These are phyloP conservation scores for Podosphaera fusca DNA, from an alignment of 2,329 filamentous ascomycete species.

Conservation along the genomic window DNA sequence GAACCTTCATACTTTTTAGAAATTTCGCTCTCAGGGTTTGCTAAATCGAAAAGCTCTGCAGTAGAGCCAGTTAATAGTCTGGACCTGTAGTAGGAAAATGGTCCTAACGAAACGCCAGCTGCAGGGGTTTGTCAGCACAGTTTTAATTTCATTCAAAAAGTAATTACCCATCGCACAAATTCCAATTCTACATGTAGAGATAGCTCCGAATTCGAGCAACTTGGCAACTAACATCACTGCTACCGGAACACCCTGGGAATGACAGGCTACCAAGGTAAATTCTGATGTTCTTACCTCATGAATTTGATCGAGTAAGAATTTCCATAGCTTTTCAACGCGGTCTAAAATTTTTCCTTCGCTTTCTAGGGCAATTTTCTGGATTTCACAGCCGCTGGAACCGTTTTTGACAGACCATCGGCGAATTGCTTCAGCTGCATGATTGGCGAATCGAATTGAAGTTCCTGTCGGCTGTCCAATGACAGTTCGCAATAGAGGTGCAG, in stretches of 20 bases:
- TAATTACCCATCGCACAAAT: constrained; percentile 50
- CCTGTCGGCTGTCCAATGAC: constrained; percentile 89
- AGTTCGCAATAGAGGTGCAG: constrained; percentile 63
- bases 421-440: constrained; percentile 64
- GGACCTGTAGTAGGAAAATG: constrained; percentile 79
- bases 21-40: constrained; percentile 55
- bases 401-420: constrained; percentile 56
- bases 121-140: not conserved
- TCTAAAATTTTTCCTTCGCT: constrained; percentile 84
- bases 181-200: constrained; percentile 55
- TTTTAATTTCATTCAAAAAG: not conserved
- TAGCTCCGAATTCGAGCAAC: constrained; percentile 70
- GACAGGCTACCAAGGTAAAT: constrained; percentile 75
- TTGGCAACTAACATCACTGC: constrained; percentile 82
- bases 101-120: constrained; percentile 83
- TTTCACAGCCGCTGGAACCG: constrained; percentile 51
- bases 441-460: constrained; percentile 82
- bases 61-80: constrained; percentile 75
- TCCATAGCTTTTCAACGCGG: constrained; percentile 81
- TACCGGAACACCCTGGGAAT: constrained; percentile 89
- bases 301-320: constrained; percentile 81
- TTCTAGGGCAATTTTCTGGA: constrained; percentile 85
- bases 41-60: constrained; percentile 89
- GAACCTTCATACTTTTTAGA: constrained; percentile 61
- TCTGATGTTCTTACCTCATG: constrained; percentile 73